A percentile compares a stretch with the other conserved stretches of the same genome.
These are phyloP conservation scores for Kondoa malvinella DNA, from an alignment of 768 basidiomycete genomes.

Conservation along the genomic window DNA sequence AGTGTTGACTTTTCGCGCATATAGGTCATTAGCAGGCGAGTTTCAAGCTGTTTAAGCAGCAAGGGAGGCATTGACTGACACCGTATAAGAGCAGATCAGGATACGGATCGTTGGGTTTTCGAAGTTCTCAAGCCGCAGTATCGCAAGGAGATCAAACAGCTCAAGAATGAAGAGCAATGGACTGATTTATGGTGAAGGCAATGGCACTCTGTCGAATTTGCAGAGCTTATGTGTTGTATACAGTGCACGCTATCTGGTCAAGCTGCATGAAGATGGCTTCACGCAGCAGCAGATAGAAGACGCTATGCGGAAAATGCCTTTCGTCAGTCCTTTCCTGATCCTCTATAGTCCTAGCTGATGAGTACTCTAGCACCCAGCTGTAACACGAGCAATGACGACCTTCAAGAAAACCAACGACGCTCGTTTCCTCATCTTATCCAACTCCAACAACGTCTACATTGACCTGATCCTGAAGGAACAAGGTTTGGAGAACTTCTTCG, in stretches of 20 bases:
- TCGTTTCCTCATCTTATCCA: constrained; percentile 79
- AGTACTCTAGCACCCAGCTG: constrained; percentile 72
- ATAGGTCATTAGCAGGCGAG: constrained; percentile 42
- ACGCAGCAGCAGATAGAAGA: constrained; percentile 58
- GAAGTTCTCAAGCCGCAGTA: constrained; percentile 58
- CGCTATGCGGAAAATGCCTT: constrained; percentile 64
- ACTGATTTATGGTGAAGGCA: constrained; percentile 75
- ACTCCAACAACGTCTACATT: constrained; percentile 84
- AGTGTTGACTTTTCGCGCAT: too few species aligned
- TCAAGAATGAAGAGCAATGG: constrained; percentile 55
- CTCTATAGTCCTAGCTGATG: not conserved
- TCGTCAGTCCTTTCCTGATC: constrained; percentile 41
- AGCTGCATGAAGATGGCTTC: constrained; percentile 52
- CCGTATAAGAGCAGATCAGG: constrained; percentile 59
- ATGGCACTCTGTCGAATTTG: not conserved
- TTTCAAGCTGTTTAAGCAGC: not conserved
- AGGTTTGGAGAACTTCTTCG: constrained; percentile 53
- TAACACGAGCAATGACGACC: constrained; percentile 68
- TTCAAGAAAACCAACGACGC: constrained; percentile 56
- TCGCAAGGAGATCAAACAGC: constrained; percentile 58
- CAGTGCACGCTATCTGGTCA: constrained; percentile 23
- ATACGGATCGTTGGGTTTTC: constrained; percentile 75
- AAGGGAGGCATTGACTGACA: constrained; percentile 4
- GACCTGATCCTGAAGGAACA: constrained; percentile 73
- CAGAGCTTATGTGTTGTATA: too few species aligned